Percentiles rank a stretch among this genome's conserved stretches.
phyloP scores from a whole-genome alignment of 2,329 filamentous ascomycete genomes.

The Ploettnerulaceae sp. region DNA sequence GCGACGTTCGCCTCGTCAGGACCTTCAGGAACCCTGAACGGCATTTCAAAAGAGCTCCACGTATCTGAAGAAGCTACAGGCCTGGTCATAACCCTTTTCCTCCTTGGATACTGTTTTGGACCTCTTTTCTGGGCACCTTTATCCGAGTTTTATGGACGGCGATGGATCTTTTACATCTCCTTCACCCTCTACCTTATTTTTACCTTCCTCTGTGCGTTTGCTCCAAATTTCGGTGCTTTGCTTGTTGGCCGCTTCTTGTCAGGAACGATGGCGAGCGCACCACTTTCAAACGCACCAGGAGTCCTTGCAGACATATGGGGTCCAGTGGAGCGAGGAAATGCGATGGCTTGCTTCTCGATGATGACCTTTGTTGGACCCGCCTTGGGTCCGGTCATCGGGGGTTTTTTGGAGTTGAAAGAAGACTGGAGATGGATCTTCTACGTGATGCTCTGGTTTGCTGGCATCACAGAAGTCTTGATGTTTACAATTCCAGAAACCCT shows the following conservation, averaged over 20 bases:
- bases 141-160: constrained; percentile 52
- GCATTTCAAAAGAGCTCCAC: constrained; percentile 36
- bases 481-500: constrained; percentile 55
- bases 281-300: constrained; percentile 57
- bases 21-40: constrained; percentile 37
- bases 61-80: constrained; percentile 37
- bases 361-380: constrained; percentile 58
- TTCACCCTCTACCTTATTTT: constrained; percentile 57
- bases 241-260: constrained; percentile 63
- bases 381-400: constrained; percentile 42
- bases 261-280: constrained; percentile 56
- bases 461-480: constrained; percentile 40
- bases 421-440: constrained; percentile 52
- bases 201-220: constrained; percentile 54
- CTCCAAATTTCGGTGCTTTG: constrained; percentile 53
- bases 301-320: constrained; percentile 59
- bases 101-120: constrained; percentile 42
- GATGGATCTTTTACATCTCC: constrained; percentile 54
- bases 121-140: constrained; percentile 41
- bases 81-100: constrained; percentile 41
- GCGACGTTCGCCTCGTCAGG: constrained; percentile 40
- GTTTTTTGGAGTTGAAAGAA: constrained; percentile 50
- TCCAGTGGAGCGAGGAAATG: constrained; percentile 49
- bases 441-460: constrained; percentile 42
- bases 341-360: constrained; percentile 59